A percentile compares a stretch with the other conserved stretches of the same genome.
These are phyloP conservation scores for Mucor indicus DNA, from an alignment of 371 early-diverging fungal genomes.

Conservation along the genomic window DNA sequence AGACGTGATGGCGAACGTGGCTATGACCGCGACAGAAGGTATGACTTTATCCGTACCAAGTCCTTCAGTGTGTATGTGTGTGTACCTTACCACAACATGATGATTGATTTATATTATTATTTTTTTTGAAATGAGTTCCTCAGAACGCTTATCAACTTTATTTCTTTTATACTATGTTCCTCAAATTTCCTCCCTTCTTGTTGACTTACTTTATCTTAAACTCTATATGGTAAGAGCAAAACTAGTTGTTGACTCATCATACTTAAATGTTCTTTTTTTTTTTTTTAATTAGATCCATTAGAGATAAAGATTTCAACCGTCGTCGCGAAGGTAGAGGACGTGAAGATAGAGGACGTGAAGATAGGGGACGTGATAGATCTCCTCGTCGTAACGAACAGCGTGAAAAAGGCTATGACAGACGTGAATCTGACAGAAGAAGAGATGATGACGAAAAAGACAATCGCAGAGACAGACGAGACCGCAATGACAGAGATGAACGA, in stretches of 20 bases:
- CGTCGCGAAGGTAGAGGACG: conserved; percentile 11
- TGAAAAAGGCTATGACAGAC: conserved; percentile 1
- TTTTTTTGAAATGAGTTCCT: too few species aligned
- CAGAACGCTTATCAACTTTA: too few species aligned
- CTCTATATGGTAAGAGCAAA: too few species aligned
- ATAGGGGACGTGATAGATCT: conserved; percentile 28
- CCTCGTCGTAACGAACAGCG: conserved; percentile 16
- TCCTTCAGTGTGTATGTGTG: too few species aligned
- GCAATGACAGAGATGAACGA: background rate
- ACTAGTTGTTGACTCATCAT: too few species aligned
- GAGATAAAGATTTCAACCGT: background rate
- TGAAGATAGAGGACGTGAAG: conserved; percentile 9
- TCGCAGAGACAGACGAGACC: background rate
- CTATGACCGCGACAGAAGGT: too few species aligned
- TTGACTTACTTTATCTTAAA: too few species aligned
- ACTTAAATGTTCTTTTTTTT: background rate
- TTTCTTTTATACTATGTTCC: too few species aligned
- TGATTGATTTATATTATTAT: too few species aligned
- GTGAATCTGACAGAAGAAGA: conserved; percentile 2
- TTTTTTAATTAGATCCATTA: background rate
- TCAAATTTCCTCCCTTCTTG: too few species aligned
- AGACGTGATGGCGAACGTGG: conserved; percentile 1
- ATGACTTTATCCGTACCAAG: too few species aligned
- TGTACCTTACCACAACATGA: too few species aligned
- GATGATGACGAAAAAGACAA: background rate